Percentiles rank a stretch among this genome's conserved stretches.
Conservation (phyloP, 1,139 yeast genomes). For the Nadsonia commutata region DNA sequence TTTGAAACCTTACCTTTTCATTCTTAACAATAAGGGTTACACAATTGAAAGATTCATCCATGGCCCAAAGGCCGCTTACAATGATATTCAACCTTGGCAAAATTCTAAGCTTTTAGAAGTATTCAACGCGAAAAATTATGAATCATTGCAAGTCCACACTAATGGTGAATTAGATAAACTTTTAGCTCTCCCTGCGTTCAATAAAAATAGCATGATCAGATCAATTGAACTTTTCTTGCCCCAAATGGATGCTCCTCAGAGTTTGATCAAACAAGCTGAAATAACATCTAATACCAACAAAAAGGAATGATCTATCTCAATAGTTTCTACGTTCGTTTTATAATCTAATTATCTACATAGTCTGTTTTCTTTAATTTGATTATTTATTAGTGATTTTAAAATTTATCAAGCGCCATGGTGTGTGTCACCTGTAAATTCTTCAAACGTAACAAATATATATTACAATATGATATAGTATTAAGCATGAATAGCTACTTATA, state of each 20-base stretch:
- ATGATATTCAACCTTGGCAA: constrained; percentile 74
- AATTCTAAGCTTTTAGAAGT: constrained; percentile 52
- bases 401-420: no score
- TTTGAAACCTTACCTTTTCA: constrained; percentile 65
- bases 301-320: no score
- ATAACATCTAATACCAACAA: constrained; percentile 53
- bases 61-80: constrained; percentile 62
- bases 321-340: no score
- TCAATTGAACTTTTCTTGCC: constrained; percentile 68
- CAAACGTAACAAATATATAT: no score
- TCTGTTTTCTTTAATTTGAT: no score
- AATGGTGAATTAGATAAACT: constrained; percentile 53
- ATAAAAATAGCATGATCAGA: constrained; percentile 51
- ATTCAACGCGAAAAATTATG: constrained; percentile 46
- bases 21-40: constrained; percentile 76
- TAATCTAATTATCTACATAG: no score
- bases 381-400: no score
- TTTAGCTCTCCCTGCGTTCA: constrained; percentile 40
- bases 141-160: constrained; percentile 38
- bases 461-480: no score
- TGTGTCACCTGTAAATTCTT: no score
- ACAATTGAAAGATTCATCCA: constrained; percentile 83
- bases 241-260: constrained; percentile 67
- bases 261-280: constrained; percentile 62
- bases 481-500: no score